phyloP scores from a whole-genome alignment of 164 flowering plant genomes.

The Annona squamosa region DNA sequence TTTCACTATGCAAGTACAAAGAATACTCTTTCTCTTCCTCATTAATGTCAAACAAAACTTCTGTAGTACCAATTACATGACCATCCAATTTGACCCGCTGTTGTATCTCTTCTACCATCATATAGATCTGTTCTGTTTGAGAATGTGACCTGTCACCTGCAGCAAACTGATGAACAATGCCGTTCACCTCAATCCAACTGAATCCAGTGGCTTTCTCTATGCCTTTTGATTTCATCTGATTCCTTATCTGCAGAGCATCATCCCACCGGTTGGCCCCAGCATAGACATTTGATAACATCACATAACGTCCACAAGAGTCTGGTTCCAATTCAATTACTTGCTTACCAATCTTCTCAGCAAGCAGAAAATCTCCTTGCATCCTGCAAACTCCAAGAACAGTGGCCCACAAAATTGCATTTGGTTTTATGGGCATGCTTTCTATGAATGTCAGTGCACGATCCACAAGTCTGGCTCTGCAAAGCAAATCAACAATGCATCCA shows the following conservation, averaged over 20 bases:
- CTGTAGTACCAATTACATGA: conserved; percentile 15
- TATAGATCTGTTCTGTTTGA: conserved; percentile 20
- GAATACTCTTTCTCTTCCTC: conserved; percentile 26
- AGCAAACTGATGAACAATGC: conserved; percentile 25
- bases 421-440: conserved; percentile 18
- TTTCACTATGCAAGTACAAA: conserved; percentile 27
- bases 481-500: conserved; percentile 37
- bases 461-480: conserved; percentile 26
- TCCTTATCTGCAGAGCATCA: conserved; percentile 13
- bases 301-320: conserved; percentile 16
- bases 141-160: conserved; percentile 30
- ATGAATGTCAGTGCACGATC: conserved; percentile 17
- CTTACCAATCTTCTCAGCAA: conserved; percentile 17
- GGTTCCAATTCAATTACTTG: conserved; percentile 17
- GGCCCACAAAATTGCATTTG: conserved; percentile 18
- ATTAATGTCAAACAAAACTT: conserved; percentile 30
- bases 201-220: conserved; percentile 18
- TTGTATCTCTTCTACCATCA: conserved; percentile 29
- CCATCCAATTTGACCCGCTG: conserved; percentile 22
- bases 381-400: conserved; percentile 20
- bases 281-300: conserved; percentile 19
- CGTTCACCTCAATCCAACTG: conserved; percentile 23
- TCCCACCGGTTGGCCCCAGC: conserved; percentile 17
- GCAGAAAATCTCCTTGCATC: conserved; percentile 3
- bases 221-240: conserved; percentile 16